These are phyloP conservation scores for Pseudozyma tsukubaensis DNA, from an alignment of 1,284 basidiomycete species.

Conservation along the genomic window DNA sequence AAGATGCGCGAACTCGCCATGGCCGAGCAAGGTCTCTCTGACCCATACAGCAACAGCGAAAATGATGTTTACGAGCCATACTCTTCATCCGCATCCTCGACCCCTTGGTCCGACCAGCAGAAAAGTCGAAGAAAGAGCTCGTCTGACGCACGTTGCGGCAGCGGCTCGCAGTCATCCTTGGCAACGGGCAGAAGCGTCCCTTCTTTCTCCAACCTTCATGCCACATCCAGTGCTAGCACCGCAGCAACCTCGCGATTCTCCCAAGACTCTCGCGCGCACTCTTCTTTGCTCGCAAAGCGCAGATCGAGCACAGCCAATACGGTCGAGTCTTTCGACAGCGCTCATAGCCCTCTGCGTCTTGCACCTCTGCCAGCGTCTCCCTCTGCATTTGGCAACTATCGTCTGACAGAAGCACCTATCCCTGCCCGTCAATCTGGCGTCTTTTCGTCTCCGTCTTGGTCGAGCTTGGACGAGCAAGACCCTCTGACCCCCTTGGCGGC, in stretches of 20 bases:
- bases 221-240: constrained; percentile 18
- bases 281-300: constrained; percentile 32
- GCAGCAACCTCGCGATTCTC: constrained; percentile 29
- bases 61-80: constrained; percentile 23
- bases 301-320: constrained; percentile 18
- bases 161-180: constrained; percentile 22
- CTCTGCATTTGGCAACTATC: constrained; percentile 38
- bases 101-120: constrained; percentile 9
- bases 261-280: constrained; percentile 28
- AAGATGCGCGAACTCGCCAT: constrained; percentile 52
- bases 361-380: constrained; percentile 29
- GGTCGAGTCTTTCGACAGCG: constrained; percentile 19
- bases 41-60: not conserved
- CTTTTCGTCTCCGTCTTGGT: constrained; percentile 15
- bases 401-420: constrained; percentile 18
- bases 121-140: constrained; percentile 14
- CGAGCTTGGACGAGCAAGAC: constrained; percentile 25
- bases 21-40: constrained; percentile 25
- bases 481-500: constrained; percentile 24
- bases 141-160: constrained; percentile 12
- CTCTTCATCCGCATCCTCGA: not conserved
- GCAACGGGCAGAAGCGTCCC: constrained; percentile 19
- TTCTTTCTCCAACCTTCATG: constrained; percentile 15
- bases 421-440: not conserved
- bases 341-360: constrained; percentile 16